Evolutionary conservation across 2,329 filamentous ascomycete genomes (phyloP).

Genomic region (Penicillium concentricum): DNA sequence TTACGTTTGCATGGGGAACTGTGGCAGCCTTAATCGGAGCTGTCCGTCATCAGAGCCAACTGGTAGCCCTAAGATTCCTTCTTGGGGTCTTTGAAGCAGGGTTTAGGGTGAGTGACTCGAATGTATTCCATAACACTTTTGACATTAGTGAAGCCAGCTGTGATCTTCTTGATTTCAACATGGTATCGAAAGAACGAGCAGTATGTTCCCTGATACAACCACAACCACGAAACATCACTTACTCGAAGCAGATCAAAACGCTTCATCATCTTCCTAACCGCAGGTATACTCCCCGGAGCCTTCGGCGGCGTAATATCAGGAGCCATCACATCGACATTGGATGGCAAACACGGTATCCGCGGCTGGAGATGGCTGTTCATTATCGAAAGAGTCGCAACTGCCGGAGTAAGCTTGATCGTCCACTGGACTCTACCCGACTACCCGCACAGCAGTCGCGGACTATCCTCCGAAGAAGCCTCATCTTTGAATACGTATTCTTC

Average conservation of each 20-base stretch:
- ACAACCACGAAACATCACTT: not conserved
- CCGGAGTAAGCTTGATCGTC: not conserved
- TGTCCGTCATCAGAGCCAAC: not conserved
- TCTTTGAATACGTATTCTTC: too few species aligned
- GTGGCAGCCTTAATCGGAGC: conserved; percentile 1
- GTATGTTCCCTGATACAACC: not conserved
- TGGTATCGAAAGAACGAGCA: conserved; percentile 9
- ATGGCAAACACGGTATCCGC: conserved; percentile 1
- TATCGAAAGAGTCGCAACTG: conserved; percentile 6
- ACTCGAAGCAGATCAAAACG: not conserved
- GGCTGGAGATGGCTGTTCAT: conserved; percentile 13
- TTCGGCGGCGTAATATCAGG: conserved; percentile 7
- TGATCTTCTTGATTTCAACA: conserved; percentile 7
- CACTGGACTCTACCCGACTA: conserved; percentile 5
- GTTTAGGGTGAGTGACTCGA: not conserved
- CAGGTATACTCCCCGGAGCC: conserved; percentile 4
- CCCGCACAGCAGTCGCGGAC: not conserved
- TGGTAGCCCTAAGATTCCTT: not conserved
- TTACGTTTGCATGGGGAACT: conserved; percentile 2
- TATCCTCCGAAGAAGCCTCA: not conserved
- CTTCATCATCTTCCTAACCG: conserved; percentile 4
- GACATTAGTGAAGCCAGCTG: not conserved
- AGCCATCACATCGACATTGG: conserved; percentile 3
- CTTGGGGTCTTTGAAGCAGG: conserved; percentile 5
- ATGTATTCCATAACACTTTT: not conserved